Evolutionary conservation across 164 flowering plant genomes (phyloP).

Genomic region (Cinnamomum micranthum): DNA sequence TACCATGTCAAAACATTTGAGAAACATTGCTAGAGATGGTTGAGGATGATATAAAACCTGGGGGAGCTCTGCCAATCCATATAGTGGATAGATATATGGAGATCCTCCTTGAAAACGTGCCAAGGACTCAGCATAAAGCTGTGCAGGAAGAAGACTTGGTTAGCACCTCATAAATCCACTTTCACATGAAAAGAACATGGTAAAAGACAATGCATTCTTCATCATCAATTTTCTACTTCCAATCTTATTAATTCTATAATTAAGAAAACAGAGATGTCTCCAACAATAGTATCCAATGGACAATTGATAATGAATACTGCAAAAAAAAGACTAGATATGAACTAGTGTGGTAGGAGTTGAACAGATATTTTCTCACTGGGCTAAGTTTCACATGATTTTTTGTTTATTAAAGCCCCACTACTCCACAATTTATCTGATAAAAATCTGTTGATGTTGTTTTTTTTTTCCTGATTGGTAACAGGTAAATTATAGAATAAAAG

Average conservation of each 20-base stretch:
- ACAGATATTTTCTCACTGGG: too few species aligned
- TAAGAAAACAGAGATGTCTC: background rate
- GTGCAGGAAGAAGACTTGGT: background rate
- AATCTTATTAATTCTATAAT: background rate
- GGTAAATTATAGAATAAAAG: too few species aligned
- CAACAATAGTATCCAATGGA: too few species aligned
- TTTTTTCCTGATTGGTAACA: too few species aligned
- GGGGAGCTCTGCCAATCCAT: constrained; percentile 92
- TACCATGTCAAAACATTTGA: constrained; percentile 7
- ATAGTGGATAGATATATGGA: constrained; percentile 89
- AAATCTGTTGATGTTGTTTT: too few species aligned
- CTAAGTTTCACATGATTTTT: too few species aligned
- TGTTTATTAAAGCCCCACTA: too few species aligned
- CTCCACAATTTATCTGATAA: too few species aligned
- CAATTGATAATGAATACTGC: too few species aligned
- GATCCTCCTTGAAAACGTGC: constrained; percentile 96
- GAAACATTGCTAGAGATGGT: background rate
- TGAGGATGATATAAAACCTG: constrained; percentile 49
- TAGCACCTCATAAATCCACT: background rate
- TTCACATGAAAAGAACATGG: background rate
- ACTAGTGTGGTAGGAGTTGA: too few species aligned
- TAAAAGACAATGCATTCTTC: background rate
- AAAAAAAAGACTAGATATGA: too few species aligned
- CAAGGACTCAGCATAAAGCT: constrained; percentile 93
- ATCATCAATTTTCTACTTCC: background rate